Percentiles rank a stretch among this genome's conserved stretches.
phyloP scores from a whole-genome alignment of 768 basidiomycete species.

The Amanita muscaria region DNA sequence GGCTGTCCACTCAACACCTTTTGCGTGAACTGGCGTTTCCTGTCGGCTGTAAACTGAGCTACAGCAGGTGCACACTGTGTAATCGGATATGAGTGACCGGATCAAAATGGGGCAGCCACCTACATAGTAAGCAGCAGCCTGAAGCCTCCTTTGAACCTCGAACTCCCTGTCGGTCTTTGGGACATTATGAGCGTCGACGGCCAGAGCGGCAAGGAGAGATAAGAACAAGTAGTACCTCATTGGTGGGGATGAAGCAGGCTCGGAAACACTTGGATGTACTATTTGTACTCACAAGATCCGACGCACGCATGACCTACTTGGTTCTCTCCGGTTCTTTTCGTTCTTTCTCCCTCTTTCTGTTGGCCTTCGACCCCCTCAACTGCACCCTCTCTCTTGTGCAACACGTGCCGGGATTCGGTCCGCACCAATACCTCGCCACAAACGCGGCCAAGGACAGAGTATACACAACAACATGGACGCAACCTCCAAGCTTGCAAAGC shows the following conservation, averaged over 20 bases:
- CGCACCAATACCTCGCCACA: constrained; percentile 41
- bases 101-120: constrained; percentile 11
- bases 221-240: neutral
- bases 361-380: constrained; percentile 37
- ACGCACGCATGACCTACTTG: constrained; percentile 13
- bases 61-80: constrained; percentile 44
- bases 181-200: constrained; percentile 33
- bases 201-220: neutral
- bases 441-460: constrained; percentile 27
- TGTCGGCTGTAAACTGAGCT: constrained; percentile 39
- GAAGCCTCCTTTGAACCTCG: constrained; percentile 38
- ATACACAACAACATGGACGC: constrained; percentile 45
- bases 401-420: constrained; percentile 36
- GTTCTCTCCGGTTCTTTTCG: constrained; percentile 43
- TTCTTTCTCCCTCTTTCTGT: constrained; percentile 40
- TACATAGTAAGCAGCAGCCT: constrained; percentile 46
- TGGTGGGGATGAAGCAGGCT: neutral
- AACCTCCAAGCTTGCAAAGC: constrained; percentile 36
- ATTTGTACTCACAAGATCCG: neutral
- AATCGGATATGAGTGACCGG: neutral
- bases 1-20: constrained; percentile 33
- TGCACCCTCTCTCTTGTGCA: constrained; percentile 31
- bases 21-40: constrained; percentile 39
- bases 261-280: too few relatives aligned
- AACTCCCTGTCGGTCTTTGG: constrained; percentile 37